Percentiles rank a stretch among this genome's conserved stretches.
Conservation (phyloP, 2,329 filamentous ascomycete species). For the Ophiostoma triangulosporum region DNA sequence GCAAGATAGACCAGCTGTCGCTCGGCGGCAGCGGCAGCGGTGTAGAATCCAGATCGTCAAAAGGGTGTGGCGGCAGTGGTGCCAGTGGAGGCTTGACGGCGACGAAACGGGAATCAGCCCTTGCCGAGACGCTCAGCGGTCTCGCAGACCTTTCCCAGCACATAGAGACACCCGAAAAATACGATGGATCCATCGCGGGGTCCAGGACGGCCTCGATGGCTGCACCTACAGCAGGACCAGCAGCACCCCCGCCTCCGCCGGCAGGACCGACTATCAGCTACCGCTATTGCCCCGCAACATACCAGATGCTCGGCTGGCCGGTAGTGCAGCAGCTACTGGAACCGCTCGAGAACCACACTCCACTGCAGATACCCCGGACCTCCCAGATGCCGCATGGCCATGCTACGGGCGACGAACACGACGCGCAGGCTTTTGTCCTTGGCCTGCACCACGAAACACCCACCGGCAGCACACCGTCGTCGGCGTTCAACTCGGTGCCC, state of each 20-base stretch:
- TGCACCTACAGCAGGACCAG: background rate
- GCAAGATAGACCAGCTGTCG: conserved; percentile 36
- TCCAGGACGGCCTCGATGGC: background rate
- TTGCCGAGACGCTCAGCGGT: background rate
- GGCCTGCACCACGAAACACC: conserved; percentile 17
- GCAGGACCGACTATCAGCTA: conserved; percentile 10
- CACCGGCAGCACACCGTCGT: conserved; percentile 4
- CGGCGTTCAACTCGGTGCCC: background rate
- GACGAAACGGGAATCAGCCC: background rate
- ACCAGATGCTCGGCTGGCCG: conserved; percentile 40
- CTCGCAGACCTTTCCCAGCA: background rate
- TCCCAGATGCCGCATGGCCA: too few species aligned
- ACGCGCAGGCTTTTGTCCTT: conserved; percentile 24
- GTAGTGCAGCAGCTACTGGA: conserved; percentile 28
- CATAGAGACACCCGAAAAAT: background rate
- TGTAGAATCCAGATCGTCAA: background rate
- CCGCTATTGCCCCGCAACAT: conserved; percentile 26
- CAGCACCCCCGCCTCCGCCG: background rate
- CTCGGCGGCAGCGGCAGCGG: background rate
- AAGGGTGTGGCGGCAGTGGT: background rate
- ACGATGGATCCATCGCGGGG: conserved; percentile 11
- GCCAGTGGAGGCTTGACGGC: background rate
- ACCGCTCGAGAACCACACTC: conserved; percentile 18
- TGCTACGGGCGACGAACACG: conserved; percentile 20
- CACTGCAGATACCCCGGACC: conserved; percentile 17